Percentiles rank a stretch among this genome's conserved stretches.
Conservation (phyloP, 139 green algal genomes). For the Protoeuglena noctilucae region DNA sequence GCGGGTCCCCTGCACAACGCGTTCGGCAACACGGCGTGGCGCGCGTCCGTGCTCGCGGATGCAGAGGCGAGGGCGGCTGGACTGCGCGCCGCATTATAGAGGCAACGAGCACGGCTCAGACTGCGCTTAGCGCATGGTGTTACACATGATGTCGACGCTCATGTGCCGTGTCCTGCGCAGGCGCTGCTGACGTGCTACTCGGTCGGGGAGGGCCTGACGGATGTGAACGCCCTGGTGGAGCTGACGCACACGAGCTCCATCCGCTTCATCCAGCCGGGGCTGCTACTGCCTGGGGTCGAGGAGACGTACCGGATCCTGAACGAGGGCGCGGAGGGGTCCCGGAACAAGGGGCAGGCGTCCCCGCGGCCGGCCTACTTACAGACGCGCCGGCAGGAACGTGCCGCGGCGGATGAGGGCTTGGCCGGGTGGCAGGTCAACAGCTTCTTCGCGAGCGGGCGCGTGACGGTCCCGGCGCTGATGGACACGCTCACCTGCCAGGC, state of each 20-base stretch:
- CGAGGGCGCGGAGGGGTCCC: neutral
- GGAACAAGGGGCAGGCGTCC: neutral
- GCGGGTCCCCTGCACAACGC: neutral
- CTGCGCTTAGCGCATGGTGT: too few species aligned
- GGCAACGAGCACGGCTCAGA: too few species aligned
- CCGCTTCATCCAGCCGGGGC: conserved; percentile 59
- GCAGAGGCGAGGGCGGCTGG: too few species aligned
- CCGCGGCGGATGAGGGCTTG: conserved; percentile 37
- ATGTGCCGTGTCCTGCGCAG: too few species aligned
- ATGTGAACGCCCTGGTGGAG: conserved; percentile 48
- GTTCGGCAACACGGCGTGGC: neutral
- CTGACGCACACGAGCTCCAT: conserved; percentile 54
- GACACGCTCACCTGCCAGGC: neutral
- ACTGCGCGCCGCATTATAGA: too few species aligned
- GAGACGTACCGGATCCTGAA: neutral
- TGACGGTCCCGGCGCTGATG: conserved; percentile 57
- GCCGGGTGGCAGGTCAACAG: conserved; percentile 60
- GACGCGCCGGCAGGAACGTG: conserved; percentile 32
- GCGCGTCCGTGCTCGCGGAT: neutral
- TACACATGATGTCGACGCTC: too few species aligned
- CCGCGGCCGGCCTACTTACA: too few species aligned
- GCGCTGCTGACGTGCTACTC: conserved; percentile 51
- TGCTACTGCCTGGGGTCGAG: conserved; percentile 31
- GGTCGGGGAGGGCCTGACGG: conserved; percentile 1
- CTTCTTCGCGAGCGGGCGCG: conserved; percentile 55